These are phyloP conservation scores for Apophysomyces ossiformis DNA, from an alignment of 371 early-diverging fungal species.

Conservation along the genomic window DNA sequence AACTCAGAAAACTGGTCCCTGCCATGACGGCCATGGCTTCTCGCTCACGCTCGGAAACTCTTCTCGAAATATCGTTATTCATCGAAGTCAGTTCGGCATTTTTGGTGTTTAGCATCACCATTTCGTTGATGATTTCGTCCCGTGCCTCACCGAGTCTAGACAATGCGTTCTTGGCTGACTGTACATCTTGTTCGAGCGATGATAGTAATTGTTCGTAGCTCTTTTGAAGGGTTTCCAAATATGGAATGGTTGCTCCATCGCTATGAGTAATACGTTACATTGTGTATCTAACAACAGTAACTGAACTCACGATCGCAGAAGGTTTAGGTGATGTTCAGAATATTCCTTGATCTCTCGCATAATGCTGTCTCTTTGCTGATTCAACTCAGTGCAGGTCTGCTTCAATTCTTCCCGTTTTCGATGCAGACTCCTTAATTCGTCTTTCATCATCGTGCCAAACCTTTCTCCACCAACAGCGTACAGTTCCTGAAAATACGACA, in stretches of 20 bases:
- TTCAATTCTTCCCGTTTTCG: constrained; percentile 37
- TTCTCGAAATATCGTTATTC: constrained; percentile 58
- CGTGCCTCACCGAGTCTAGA: constrained; percentile 28
- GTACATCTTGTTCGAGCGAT: constrained; percentile 38
- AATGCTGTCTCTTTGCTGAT: constrained; percentile 26
- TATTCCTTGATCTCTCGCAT: neutral
- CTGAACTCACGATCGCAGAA: neutral
- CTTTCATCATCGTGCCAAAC: neutral
- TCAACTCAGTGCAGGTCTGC: constrained; percentile 31
- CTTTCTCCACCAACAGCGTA: neutral
- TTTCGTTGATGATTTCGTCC: constrained; percentile 51
- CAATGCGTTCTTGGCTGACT: constrained; percentile 18
- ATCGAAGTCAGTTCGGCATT: constrained; percentile 58
- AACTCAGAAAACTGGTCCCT: constrained; percentile 32
- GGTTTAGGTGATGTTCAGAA: neutral
- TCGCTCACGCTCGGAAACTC: constrained; percentile 45
- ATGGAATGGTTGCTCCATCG: constrained; percentile 26
- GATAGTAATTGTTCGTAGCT: constrained; percentile 39
- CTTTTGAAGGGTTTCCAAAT: constrained; percentile 38
- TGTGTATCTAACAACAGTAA: no score
- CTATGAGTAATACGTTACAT: constrained; percentile 1
- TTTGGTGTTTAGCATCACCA: constrained; percentile 57
- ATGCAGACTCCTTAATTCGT: neutral
- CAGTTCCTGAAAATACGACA: neutral
- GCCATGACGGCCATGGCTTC: constrained; percentile 43